Percentiles rank a stretch among this genome's conserved stretches.
These are phyloP conservation scores for Coelastrella sp. DNA, from an alignment of 139 green algal species.

Conservation along the genomic window DNA sequence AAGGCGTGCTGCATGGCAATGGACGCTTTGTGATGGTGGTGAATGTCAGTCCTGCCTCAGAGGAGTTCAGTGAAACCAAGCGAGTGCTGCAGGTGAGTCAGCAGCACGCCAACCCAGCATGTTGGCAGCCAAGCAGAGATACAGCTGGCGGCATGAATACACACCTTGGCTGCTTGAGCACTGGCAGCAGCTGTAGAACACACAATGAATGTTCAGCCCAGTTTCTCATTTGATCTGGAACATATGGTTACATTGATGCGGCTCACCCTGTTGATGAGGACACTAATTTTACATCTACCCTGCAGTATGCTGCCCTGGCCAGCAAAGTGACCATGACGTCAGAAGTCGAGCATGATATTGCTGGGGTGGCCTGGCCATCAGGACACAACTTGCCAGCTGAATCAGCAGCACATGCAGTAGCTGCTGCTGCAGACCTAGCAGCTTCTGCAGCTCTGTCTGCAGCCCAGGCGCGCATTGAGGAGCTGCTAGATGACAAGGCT, in stretches of 20 bases:
- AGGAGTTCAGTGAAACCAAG: conserved; percentile 81
- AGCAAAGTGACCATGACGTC: conserved; percentile 48
- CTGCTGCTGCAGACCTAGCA: conserved; percentile 11
- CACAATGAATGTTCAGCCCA: not conserved
- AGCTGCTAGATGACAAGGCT: conserved; percentile 45
- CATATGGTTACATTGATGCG: no score
- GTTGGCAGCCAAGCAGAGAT: not conserved
- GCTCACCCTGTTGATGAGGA: no score
- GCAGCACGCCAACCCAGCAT: not conserved
- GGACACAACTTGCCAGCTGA: not conserved
- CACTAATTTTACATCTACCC: no score
- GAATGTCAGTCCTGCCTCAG: conserved; percentile 65
- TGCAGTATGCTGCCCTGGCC: conserved; percentile 48
- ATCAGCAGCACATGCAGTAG: not conserved
- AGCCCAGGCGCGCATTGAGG: conserved; percentile 36
- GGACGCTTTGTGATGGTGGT: conserved; percentile 81
- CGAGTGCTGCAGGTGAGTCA: conserved; percentile 65
- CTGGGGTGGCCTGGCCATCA: conserved; percentile 2
- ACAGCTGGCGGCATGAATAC: not conserved
- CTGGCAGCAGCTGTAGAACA: not conserved
- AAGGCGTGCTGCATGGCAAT: conserved; percentile 70
- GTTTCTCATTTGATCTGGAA: not conserved
- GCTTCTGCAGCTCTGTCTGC: not conserved
- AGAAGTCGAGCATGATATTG: conserved; percentile 14
- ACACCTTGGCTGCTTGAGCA: not conserved